Evolutionary conservation across 2,329 filamentous ascomycete genomes (phyloP).

Genomic region (Neophaeococcomyces aloes): DNA sequence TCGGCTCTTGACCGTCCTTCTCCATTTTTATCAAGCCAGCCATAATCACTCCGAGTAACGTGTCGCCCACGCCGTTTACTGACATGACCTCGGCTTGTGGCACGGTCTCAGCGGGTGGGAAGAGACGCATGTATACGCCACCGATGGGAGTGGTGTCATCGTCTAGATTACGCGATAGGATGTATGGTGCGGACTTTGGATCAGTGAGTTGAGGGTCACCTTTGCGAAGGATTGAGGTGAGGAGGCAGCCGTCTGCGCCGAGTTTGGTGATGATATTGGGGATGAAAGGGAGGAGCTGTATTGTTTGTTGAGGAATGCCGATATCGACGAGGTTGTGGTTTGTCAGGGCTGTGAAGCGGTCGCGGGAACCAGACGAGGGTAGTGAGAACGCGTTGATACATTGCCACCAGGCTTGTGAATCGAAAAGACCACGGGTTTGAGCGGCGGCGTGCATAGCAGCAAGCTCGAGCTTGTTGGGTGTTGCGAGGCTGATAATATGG

Average conservation of each 20-base stretch:
- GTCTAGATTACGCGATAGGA: constrained; percentile 54
- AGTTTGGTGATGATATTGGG: constrained; percentile 78
- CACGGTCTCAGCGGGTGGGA: constrained; percentile 57
- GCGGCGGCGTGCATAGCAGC: constrained; percentile 66
- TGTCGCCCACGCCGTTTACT: constrained; percentile 91
- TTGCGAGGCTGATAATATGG: constrained; percentile 60
- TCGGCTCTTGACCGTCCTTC: constrained; percentile 27
- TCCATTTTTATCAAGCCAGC: constrained; percentile 55
- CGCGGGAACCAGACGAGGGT: constrained; percentile 54
- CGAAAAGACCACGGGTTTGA: constrained; percentile 55
- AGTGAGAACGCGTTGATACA: constrained; percentile 72
- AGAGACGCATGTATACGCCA: constrained; percentile 73
- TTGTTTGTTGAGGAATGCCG: constrained; percentile 70
- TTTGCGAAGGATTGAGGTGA: constrained; percentile 59
- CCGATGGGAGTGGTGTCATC: constrained; percentile 53
- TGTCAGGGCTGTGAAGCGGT: constrained; percentile 61
- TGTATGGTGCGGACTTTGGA: constrained; percentile 54
- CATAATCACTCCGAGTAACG: constrained; percentile 76
- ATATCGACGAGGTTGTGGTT: constrained; percentile 58
- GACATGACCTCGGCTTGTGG: constrained; percentile 58
- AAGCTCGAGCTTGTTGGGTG: constrained; percentile 77
- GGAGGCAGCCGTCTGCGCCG: constrained; percentile 61
- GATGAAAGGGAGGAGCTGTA: constrained; percentile 81
- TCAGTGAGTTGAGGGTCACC: constrained; percentile 58
- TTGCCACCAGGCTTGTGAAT: constrained; percentile 62